A percentile compares a stretch with the other conserved stretches of the same genome.
Conservation (phyloP, 2,329 filamentous ascomycete genomes). For the Pezicula carpinea region DNA sequence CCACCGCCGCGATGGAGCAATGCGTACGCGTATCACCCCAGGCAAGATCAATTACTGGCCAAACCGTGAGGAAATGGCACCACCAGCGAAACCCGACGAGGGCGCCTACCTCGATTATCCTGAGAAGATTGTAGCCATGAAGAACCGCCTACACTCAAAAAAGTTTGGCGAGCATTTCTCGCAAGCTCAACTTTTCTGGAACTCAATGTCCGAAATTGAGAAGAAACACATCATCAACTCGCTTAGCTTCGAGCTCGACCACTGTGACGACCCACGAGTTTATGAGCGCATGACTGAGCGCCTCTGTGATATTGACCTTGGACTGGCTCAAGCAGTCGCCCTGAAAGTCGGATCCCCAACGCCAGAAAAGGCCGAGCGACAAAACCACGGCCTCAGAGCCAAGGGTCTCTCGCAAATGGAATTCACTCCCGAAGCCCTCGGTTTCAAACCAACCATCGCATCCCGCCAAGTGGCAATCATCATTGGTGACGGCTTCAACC, state of each 20-base stretch:
- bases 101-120: slow-evolving; percentile 68
- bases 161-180: slow-evolving; percentile 77
- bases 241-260: slow-evolving; percentile 69
- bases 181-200: slow-evolving; percentile 80
- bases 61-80: slow-evolving; percentile 60
- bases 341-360: slow-evolving; percentile 62
- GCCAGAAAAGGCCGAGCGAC: slow-evolving; percentile 45
- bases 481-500: slow-evolving; percentile 73
- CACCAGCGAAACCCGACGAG: slow-evolving; percentile 56
- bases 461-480: slow-evolving; percentile 71
- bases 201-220: slow-evolving; percentile 65
- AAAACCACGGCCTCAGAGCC: slow-evolving; percentile 65
- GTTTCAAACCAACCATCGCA: slow-evolving; percentile 56
- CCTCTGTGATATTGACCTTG: slow-evolving; percentile 67
- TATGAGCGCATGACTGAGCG: slow-evolving; percentile 67
- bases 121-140: slow-evolving; percentile 62
- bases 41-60: slow-evolving; percentile 78
- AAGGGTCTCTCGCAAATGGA: slow-evolving; percentile 66
- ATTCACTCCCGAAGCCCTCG: slow-evolving; percentile 47
- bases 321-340: slow-evolving; percentile 64
- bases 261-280: slow-evolving; percentile 75
- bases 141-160: slow-evolving; percentile 60
- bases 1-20: slow-evolving; percentile 69
- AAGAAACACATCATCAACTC: slow-evolving; percentile 57
- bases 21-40: slow-evolving; percentile 68